These are phyloP conservation scores for Penicillium lividum DNA, from an alignment of 495 filamentous ascomycete genomes.

Conservation along the genomic window DNA sequence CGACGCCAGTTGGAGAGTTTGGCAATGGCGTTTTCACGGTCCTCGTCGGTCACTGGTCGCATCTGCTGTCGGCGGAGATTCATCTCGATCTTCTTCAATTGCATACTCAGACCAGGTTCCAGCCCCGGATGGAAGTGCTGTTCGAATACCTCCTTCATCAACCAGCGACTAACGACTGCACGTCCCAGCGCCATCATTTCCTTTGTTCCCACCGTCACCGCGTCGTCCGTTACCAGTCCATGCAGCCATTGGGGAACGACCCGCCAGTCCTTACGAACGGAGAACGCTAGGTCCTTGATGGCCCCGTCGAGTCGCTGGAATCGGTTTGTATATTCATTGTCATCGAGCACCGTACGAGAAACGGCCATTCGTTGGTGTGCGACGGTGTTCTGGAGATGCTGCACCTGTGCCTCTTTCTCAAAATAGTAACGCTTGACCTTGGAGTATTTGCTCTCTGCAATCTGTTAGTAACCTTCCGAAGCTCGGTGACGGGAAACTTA, in stretches of 20 bases:
- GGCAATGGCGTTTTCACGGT: conserved; percentile 83
- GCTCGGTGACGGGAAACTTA: conserved; percentile 39
- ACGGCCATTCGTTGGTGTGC: conserved; percentile 94
- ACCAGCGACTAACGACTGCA: conserved; percentile 84
- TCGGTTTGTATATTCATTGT: conserved; percentile 88
- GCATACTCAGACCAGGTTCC: conserved; percentile 69
- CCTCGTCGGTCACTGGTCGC: conserved; percentile 74
- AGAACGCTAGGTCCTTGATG: conserved; percentile 92
- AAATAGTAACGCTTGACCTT: conserved; percentile 98
- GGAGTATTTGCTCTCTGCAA: conserved; percentile 85
- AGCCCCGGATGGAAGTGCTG: conserved; percentile 88
- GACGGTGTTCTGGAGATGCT: conserved; percentile 92
- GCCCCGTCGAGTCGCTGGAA: conserved; percentile 93
- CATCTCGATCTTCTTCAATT: conserved; percentile 84
- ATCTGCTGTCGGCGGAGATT: conserved; percentile 76
- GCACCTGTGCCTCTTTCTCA: conserved; percentile 89
- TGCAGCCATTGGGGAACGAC: conserved; percentile 76
- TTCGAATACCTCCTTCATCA: conserved; percentile 89
- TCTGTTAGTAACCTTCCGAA: background rate
- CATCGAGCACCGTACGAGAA: conserved; percentile 92
- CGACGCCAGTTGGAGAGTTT: conserved; percentile 92
- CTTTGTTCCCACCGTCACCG: conserved; percentile 76
- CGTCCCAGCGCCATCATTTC: conserved; percentile 98
- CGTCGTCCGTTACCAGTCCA: conserved; percentile 78
- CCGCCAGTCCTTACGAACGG: conserved; percentile 91